These are phyloP conservation scores for Geotrichum histeridarum DNA, from an alignment of 1,139 yeast genomes.

Conservation along the genomic window DNA sequence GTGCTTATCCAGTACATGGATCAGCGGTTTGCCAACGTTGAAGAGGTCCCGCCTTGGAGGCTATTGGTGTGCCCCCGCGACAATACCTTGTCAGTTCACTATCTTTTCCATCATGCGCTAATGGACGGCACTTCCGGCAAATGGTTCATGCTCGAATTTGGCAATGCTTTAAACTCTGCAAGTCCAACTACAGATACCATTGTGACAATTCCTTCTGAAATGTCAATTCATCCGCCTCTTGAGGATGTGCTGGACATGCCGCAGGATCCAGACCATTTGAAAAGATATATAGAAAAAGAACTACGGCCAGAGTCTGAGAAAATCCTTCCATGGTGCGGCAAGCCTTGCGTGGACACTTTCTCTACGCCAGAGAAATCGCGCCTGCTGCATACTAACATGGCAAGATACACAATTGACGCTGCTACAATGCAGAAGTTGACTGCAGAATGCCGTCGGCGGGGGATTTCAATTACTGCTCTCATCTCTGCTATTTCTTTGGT, in stretches of 20 bases:
- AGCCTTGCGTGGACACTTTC: neutral
- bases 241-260: slow-evolving; percentile 10
- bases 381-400: neutral
- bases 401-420: neutral
- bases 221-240: slow-evolving; percentile 4
- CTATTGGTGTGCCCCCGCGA: slow-evolving; percentile 6
- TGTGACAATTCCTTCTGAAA: neutral
- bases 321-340: slow-evolving; percentile 6
- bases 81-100: slow-evolving; percentile 1
- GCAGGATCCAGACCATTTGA: neutral
- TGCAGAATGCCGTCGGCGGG: slow-evolving; percentile 1
- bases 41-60: slow-evolving; percentile 18
- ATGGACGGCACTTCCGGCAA: slow-evolving; percentile 19
- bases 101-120: slow-evolving; percentile 15
- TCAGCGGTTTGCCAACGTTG: slow-evolving; percentile 2
- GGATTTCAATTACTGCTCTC: slow-evolving; percentile 8
- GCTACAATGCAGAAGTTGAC: neutral
- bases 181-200: neutral
- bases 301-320: neutral
- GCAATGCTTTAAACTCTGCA: slow-evolving; percentile 3
- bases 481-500: slow-evolving; percentile 2
- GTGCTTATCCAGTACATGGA: neutral
- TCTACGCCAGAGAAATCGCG: neutral
- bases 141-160: slow-evolving; percentile 1
- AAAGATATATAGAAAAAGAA: neutral